These are phyloP conservation scores for Balakata baccata DNA, from an alignment of 345 rosid genomes.

Conservation along the genomic window DNA sequence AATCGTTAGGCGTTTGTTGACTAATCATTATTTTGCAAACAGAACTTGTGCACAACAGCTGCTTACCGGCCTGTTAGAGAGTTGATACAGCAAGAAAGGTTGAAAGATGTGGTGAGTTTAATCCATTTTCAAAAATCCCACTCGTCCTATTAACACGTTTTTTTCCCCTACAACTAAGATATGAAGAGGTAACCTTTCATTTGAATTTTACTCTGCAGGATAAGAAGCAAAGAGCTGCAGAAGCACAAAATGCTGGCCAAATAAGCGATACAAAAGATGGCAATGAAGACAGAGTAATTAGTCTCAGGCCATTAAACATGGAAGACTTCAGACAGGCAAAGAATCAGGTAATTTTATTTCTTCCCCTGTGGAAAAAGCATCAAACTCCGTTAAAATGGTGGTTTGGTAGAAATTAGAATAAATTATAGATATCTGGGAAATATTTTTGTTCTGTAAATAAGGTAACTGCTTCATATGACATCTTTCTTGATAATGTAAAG, in stretches of 20 bases:
- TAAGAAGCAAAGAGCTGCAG: conserved; percentile 51
- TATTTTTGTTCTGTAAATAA: too few relatives aligned
- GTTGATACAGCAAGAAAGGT: conserved; percentile 72
- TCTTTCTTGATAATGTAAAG: not conserved
- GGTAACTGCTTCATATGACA: not conserved
- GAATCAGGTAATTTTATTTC: conserved; percentile 49
- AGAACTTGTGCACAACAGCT: conserved; percentile 90
- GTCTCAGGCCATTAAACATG: conserved; percentile 69
- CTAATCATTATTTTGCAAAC: conserved; percentile 11
- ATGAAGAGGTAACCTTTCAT: not conserved
- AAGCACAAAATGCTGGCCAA: conserved; percentile 29
- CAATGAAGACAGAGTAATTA: conserved; percentile 52
- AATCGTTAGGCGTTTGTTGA: not conserved
- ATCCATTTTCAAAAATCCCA: not conserved
- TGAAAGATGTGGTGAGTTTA: conserved; percentile 54
- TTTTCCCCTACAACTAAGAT: not conserved
- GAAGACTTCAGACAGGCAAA: conserved; percentile 78
- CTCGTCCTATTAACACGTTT: not conserved
- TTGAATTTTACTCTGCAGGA: conserved; percentile 31
- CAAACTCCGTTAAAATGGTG: not conserved
- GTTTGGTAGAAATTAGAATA: too few relatives aligned
- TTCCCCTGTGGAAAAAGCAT: too few relatives aligned
- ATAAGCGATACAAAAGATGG: conserved; percentile 24
- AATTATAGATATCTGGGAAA: too few relatives aligned
- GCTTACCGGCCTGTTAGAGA: conserved; percentile 85